These are phyloP conservation scores for Fusarium sororula DNA, from an alignment of 2,329 filamentous ascomycete genomes.

Conservation along the genomic window DNA sequence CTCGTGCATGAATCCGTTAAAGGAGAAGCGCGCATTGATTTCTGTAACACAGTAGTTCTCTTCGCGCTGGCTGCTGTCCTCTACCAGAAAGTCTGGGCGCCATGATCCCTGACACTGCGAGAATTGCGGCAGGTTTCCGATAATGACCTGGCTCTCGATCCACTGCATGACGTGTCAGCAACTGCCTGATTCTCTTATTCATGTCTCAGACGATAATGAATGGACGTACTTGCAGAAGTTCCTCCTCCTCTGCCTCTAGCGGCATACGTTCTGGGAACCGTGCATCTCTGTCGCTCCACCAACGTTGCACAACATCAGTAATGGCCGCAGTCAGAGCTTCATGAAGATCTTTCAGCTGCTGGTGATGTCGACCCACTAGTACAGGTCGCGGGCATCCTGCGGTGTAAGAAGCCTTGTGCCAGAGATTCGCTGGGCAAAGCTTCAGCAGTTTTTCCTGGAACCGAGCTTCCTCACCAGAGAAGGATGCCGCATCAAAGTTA, in stretches of 20 bases:
- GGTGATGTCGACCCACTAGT: conserved; percentile 44
- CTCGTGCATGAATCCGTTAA: conserved; percentile 49
- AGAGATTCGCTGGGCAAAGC: conserved; percentile 39
- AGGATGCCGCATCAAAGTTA: conserved; percentile 63
- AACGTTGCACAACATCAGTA: conserved; percentile 49
- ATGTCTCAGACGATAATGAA: background rate
- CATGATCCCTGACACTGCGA: conserved; percentile 45
- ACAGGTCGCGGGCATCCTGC: conserved; percentile 48
- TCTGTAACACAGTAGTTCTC: conserved; percentile 50
- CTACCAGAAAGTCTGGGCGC: conserved; percentile 53
- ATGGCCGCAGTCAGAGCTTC: conserved; percentile 46
- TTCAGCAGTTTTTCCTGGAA: conserved; percentile 30
- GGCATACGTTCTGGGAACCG: conserved; percentile 48
- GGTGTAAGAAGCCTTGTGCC: conserved; percentile 43
- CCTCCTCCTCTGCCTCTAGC: conserved; percentile 44
- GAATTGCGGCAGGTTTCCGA: conserved; percentile 39
- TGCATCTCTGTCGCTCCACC: conserved; percentile 49
- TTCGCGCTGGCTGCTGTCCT: conserved; percentile 26
- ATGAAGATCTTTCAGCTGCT: conserved; percentile 45
- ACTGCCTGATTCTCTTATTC: too few relatives aligned
- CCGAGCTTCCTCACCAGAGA: conserved; percentile 29
- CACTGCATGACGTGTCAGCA: conserved; percentile 31
- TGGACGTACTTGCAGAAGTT: conserved; percentile 39
- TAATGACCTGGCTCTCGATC: conserved; percentile 41
- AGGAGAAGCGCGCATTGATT: conserved; percentile 54